Base-by-base conservation (phyloP, 2,329 filamentous ascomycete genomes). In the Lachnellula suecica region DNA sequence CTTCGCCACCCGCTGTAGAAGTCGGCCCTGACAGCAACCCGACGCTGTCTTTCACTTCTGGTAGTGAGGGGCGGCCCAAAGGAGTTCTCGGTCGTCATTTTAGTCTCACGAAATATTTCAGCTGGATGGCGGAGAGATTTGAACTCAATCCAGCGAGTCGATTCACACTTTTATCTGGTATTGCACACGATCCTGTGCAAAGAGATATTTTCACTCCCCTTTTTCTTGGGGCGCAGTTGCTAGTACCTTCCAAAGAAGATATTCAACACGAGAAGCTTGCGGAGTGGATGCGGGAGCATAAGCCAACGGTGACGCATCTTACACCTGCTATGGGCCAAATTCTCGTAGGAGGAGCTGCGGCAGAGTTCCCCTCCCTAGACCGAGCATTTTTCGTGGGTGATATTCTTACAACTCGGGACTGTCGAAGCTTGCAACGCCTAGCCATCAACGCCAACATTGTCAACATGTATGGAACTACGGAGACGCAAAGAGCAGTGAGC, bases 281-380 rank as follows among this genome's bases (percentile, higher is more conserved):
- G 4, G 91, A 96, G 66, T 99, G 94, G 94, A 90, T 97, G 79
- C 77, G 79, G 47, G 82, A 87, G 47, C 82, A 88, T 65, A 74
- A 79, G 50, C 83, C 88, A 2, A 96, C 86, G 15, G 88, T 91
- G 19, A 91, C 88, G 11, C 94, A 97, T 71, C 74, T 97, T 35
- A 99, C 94, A 1, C 94, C 94, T 9, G 94, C 94, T 52, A 97
- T 97, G 92, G 92, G 92, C 50, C 90, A 97, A 63, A 94, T 97
- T 56, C 75, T 97, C 2, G 86, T 93, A n/a, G 92, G 91, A 40
- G 90, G 89, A 60, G 88, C 91, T 22, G 85, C 75, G 3, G 85
- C 89, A 0, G 71, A 88, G 59, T 95, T 97, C 64, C 87, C 90
- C 1, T 77, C 80, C 11, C 76, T 97, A n/a, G 79, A 87, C 52